phyloP scores from a whole-genome alignment of 2,329 filamentous ascomycete species.

The Fusarium napiforme region DNA sequence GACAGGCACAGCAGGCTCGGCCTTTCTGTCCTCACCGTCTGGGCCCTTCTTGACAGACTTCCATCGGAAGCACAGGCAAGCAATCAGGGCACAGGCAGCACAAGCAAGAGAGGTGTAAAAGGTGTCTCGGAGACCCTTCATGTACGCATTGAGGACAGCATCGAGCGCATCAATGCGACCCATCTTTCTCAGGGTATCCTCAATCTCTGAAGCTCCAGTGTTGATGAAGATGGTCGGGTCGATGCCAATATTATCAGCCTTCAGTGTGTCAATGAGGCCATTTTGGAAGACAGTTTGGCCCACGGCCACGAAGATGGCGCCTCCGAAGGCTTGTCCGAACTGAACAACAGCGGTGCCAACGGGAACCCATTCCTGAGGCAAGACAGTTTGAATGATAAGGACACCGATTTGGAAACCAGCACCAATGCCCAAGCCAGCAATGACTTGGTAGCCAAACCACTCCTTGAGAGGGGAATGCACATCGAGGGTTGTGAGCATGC shows the following conservation, averaged over 20 bases:
- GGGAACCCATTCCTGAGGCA: constrained; percentile 60
- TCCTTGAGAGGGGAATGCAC: constrained; percentile 57
- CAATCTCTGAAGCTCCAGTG: constrained; percentile 63
- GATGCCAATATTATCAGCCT: constrained; percentile 56
- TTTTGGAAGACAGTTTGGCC: constrained; percentile 76
- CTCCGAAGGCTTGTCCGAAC: constrained; percentile 74
- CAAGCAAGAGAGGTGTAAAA: constrained; percentile 64
- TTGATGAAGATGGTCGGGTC: constrained; percentile 61
- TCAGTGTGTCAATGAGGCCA: constrained; percentile 65
- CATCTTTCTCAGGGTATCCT: constrained; percentile 55
- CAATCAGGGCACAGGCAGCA: constrained; percentile 58
- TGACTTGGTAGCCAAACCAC: constrained; percentile 70
- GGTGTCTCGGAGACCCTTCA: constrained; percentile 60
- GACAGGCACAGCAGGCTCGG: constrained; percentile 42
- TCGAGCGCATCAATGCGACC: constrained; percentile 55
- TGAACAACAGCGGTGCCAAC: constrained; percentile 63
- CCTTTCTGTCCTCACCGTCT: constrained; percentile 43
- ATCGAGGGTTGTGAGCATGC: constrained; percentile 65
- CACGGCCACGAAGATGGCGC: constrained; percentile 72
- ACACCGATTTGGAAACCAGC: constrained; percentile 60
- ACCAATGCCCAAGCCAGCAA: constrained; percentile 65
- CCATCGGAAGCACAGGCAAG: constrained; percentile 59
- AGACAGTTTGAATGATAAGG: constrained; percentile 63
- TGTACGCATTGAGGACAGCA: constrained; percentile 60
- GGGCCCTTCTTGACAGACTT: constrained; percentile 63